A percentile compares a stretch with the other conserved stretches of the same genome.
These are phyloP conservation scores for Ramaria sp. DNA, from an alignment of 768 basidiomycete species.

Conservation along the genomic window DNA sequence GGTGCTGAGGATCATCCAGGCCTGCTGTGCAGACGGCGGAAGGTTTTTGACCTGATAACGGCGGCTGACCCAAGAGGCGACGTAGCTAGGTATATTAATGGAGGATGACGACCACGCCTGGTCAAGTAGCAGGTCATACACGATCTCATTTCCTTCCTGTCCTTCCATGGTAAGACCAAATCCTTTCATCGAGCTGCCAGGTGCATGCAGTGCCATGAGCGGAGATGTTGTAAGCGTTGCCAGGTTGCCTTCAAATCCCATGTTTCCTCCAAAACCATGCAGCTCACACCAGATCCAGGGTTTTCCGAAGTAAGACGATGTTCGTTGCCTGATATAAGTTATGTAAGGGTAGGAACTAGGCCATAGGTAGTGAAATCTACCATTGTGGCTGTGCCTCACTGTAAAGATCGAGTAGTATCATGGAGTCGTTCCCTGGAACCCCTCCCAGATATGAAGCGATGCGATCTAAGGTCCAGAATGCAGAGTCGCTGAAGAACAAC, in stretches of 20 bases:
- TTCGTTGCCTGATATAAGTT: constrained; percentile 16
- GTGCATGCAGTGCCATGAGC: constrained; percentile 20
- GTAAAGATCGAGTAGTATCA: constrained; percentile 33
- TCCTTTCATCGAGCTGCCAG: constrained; percentile 26
- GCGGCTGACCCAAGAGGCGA: constrained; percentile 24
- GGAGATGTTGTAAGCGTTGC: constrained; percentile 24
- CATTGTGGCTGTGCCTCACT: constrained; percentile 31
- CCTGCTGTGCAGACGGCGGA: constrained; percentile 18
- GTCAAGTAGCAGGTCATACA: constrained; percentile 31
- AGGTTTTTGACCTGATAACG: constrained; percentile 23
- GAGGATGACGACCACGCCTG: constrained; percentile 29
- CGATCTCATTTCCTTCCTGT: constrained; percentile 33
- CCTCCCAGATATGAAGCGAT: constrained; percentile 30
- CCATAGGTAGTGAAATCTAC: constrained; percentile 9
- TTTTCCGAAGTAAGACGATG: constrained; percentile 29
- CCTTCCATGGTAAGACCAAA: constrained; percentile 30
- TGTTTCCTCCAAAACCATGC: constrained; percentile 29
- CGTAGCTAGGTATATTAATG: constrained; percentile 22
- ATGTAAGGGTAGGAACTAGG: neutral
- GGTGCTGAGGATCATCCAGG: constrained; percentile 26
- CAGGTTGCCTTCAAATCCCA: constrained; percentile 30
- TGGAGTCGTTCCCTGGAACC: constrained; percentile 24
- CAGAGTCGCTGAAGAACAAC: constrained; percentile 26
- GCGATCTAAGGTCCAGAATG: constrained; percentile 31
- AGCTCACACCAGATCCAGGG: constrained; percentile 33